phyloP scores from a whole-genome alignment of 768 basidiomycete genomes.

The Lentinula lateritia region DNA sequence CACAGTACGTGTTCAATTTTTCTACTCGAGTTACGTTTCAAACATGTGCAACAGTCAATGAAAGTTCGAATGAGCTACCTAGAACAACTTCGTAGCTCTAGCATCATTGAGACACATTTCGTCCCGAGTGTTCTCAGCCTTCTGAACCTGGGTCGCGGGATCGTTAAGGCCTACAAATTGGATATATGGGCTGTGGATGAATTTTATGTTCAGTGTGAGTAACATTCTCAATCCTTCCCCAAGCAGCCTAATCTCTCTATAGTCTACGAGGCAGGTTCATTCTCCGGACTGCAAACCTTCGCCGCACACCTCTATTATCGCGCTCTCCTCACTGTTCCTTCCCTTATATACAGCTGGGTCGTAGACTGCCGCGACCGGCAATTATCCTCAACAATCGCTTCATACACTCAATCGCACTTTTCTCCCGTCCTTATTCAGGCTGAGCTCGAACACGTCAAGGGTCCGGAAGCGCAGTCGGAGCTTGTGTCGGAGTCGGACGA shows the following conservation, averaged over 20 bases:
- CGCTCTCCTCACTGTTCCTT: slow-evolving; percentile 76
- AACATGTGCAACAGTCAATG: slow-evolving; percentile 53
- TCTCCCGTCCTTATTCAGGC: slow-evolving; percentile 83
- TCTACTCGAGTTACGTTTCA: not conserved
- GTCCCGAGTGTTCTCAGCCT: slow-evolving; percentile 68
- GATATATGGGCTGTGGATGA: slow-evolving; percentile 83
- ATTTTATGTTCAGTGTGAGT: slow-evolving; percentile 69
- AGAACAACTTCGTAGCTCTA: slow-evolving; percentile 72
- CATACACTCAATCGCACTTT: slow-evolving; percentile 79
- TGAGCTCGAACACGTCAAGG: slow-evolving; percentile 73
- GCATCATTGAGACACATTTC: slow-evolving; percentile 58
- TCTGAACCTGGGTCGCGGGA: slow-evolving; percentile 62
- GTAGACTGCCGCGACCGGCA: slow-evolving; percentile 86
- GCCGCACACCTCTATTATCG: slow-evolving; percentile 89
- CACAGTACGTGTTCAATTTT: slow-evolving; percentile 50
- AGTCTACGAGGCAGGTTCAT: slow-evolving; percentile 56
- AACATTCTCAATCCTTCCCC: not conserved
- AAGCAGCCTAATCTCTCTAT: slow-evolving; percentile 1
- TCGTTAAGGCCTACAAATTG: slow-evolving; percentile 69
- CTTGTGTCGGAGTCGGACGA: slow-evolving; percentile 62
- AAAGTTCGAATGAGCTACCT: slow-evolving; percentile 83
- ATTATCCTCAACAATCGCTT: slow-evolving; percentile 66
- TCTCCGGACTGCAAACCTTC: slow-evolving; percentile 55
- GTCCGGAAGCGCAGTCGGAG: slow-evolving; percentile 45
- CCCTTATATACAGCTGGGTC: slow-evolving; percentile 82